phyloP scores from a whole-genome alignment of 148 eudicot genomes.

The Polygonum aviculare region DNA sequence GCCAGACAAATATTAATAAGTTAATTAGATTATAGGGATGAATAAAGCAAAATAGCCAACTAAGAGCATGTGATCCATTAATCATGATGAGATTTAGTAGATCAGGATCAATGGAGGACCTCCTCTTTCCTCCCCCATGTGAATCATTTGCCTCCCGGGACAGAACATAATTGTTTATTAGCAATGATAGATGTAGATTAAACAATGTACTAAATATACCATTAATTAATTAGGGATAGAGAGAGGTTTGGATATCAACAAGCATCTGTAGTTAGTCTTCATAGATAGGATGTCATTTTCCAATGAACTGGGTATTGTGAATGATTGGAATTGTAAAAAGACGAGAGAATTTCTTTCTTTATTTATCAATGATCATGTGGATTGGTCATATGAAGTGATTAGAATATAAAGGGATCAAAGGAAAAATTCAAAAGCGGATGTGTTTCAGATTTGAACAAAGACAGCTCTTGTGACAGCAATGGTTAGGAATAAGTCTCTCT shows the following conservation, averaged over 20 bases:
- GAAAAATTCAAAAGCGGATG: background rate
- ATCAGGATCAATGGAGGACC: background rate
- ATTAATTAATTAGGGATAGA: background rate
- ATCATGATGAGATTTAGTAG: constrained; percentile 5
- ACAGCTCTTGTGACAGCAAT: background rate
- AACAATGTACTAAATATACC: background rate
- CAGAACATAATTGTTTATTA: background rate
- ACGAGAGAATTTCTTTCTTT: background rate
- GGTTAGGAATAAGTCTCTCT: background rate
- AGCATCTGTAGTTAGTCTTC: background rate
- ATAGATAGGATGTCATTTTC: constrained; percentile 7
- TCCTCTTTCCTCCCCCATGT: background rate
- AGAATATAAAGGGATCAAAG: background rate
- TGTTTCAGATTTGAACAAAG: background rate
- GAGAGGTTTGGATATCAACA: background rate
- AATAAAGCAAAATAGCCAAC: constrained; percentile 10
- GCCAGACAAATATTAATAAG: background rate
- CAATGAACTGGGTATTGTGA: constrained; percentile 6
- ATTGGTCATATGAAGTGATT: background rate
- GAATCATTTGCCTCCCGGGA: background rate
- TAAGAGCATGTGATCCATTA: constrained; percentile 27
- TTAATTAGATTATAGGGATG: background rate
- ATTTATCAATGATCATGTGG: background rate
- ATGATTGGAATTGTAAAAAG: background rate
- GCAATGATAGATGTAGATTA: background rate